Evolutionary conservation across 176 grass and related monocot species (phyloP).

Genomic region (Triticum monococcum): DNA sequence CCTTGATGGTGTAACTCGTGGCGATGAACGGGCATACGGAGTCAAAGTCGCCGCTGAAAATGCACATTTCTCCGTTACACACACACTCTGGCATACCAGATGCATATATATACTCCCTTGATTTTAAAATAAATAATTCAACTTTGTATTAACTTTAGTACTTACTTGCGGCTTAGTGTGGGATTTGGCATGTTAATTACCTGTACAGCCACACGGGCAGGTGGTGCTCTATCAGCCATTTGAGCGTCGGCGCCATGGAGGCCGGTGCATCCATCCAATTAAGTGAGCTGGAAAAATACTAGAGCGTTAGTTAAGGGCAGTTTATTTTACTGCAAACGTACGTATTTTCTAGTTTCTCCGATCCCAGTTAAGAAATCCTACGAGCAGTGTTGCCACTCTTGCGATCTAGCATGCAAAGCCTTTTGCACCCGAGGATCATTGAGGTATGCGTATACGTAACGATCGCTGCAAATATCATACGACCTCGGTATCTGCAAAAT

Average conservation of each 20-base stretch:
- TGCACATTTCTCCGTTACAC: background rate
- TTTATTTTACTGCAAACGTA: background rate
- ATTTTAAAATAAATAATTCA: no score
- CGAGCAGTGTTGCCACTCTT: conserved; percentile 24
- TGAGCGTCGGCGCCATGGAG: conserved; percentile 35
- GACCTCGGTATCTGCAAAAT: background rate
- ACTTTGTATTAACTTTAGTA: no score
- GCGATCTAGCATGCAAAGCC: conserved; percentile 24
- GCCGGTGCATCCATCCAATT: background rate
- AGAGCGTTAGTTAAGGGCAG: background rate
- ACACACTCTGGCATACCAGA: background rate
- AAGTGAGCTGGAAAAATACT: no score
- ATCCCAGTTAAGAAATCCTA: background rate
- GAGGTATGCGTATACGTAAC: conserved; percentile 14
- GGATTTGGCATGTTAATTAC: background rate
- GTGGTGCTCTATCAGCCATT: conserved; percentile 27
- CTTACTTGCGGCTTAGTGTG: background rate
- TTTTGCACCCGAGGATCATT: conserved; percentile 34
- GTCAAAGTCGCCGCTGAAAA: conserved; percentile 51
- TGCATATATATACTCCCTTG: background rate
- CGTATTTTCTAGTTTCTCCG: background rate
- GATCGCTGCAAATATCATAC: conserved; percentile 26
- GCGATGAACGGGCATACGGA: conserved; percentile 30
- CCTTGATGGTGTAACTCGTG: conserved; percentile 33
- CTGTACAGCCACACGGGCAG: conserved; percentile 43